phyloP scores from a whole-genome alignment of 2,329 filamentous ascomycete genomes.

The Aplosporella prunicola region DNA sequence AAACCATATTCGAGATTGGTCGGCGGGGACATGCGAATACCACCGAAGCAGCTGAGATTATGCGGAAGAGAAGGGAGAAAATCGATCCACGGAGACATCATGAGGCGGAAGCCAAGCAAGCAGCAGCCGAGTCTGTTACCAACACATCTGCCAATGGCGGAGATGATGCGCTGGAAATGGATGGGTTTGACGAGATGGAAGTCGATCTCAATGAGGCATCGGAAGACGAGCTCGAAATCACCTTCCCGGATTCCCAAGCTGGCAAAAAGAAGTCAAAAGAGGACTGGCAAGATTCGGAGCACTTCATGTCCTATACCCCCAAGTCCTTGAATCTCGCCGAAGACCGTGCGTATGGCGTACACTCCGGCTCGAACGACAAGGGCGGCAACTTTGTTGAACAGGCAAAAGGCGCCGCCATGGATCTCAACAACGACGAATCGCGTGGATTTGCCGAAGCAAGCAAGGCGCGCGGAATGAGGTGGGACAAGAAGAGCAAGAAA shows the following conservation, averaged over 20 bases:
- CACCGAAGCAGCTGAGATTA: constrained; percentile 65
- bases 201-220: constrained; percentile 32
- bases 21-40: constrained; percentile 51
- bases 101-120: constrained; percentile 30
- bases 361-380: constrained; percentile 57
- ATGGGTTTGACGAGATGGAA: constrained; percentile 17
- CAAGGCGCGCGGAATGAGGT: constrained; percentile 67
- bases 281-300: constrained; percentile 72
- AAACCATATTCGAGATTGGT: constrained; percentile 95
- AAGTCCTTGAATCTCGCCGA: constrained; percentile 71
- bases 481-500: constrained; percentile 95
- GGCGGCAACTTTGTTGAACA: constrained; percentile 74
- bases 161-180: constrained; percentile 10
- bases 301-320: constrained; percentile 95
- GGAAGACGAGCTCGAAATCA: constrained; percentile 46
- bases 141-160: neutral
- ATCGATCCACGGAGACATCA: constrained; percentile 50
- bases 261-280: constrained; percentile 23
- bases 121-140: constrained; percentile 1
- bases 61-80: constrained; percentile 61
- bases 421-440: constrained; percentile 81
- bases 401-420: constrained; percentile 83
- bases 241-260: constrained; percentile 31
- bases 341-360: constrained; percentile 87
- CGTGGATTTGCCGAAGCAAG: constrained; percentile 71